Evolutionary conservation across 495 filamentous ascomycete genomes (phyloP), one percentile per base, ranked within the genome.

Genomic region (Baudoinia panamericana): DNA sequence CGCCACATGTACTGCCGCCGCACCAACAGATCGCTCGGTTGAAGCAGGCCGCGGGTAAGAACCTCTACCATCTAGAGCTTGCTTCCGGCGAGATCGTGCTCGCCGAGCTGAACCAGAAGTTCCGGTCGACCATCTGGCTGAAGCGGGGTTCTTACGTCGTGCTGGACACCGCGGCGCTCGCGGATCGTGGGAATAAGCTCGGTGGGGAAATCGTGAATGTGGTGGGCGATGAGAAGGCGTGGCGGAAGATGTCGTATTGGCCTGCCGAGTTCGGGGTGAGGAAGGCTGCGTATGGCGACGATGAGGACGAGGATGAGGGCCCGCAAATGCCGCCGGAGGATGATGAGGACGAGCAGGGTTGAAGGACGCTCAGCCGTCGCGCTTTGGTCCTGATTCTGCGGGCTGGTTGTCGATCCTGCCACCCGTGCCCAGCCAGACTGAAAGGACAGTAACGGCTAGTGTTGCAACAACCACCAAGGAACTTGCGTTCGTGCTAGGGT

Each of bases 171-270:
- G 66, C 68, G 22, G 66, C 72, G 8, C 68, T 78, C 25, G 73
- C 73, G 20, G 71, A 68, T n/a, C 67, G 78, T 35, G 72, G 76
- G 20, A 88, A 84, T 52, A 87, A 82, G 63, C 69, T 94, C 7
- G 67, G 71, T 33, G 90, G 87, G 12, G 83, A 93, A 60, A 93
- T 97, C 55, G 69, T 92, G 51, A 94, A 94, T 56, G 75, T 97
- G 9, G 85, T 97, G 27, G 65, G 81, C 33, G 82, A 93, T 55
- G 90, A 95, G 64, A 90, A 82, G 63, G 66, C 66, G 24, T 97
- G 90, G 90, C 75, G 87, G 45, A 92, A 88, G 62, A 73, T 79
- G 62, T 54, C 64, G n/a, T 97, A 85, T 55, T 96, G 90, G 90
- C 86, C 86, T 7, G 72, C 76, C 56, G 71, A 88, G 55, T 93